A percentile compares a stretch with the other conserved stretches of the same genome.
Evolutionary conservation across 2,329 filamentous ascomycete species (phyloP).

Genomic region (Colletotrichum horii): DNA sequence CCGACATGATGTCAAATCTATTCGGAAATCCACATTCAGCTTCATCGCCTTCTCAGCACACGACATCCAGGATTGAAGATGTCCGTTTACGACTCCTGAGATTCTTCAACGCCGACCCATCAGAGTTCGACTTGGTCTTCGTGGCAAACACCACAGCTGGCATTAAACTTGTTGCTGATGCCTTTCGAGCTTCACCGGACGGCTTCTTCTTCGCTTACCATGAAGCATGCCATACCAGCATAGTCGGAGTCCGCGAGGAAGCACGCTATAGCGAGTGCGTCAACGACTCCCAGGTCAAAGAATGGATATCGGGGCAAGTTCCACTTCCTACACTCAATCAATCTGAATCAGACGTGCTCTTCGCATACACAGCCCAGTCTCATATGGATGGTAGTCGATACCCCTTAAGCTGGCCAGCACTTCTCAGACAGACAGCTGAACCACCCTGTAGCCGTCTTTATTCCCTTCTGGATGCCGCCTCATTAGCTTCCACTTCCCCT

Average conservation of each 20-base stretch:
- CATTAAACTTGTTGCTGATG: slow-evolving; percentile 85
- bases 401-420: slow-evolving; percentile 64
- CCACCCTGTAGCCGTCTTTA: not conserved
- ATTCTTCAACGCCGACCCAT: slow-evolving; percentile 83
- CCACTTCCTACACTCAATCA: slow-evolving; percentile 31
- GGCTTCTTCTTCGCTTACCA: slow-evolving; percentile 89
- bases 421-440: slow-evolving; percentile 32
- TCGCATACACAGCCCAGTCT: slow-evolving; percentile 21
- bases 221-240: slow-evolving; percentile 82
- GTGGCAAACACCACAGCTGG: slow-evolving; percentile 91
- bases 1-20: slow-evolving; percentile 78
- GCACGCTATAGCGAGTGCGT: slow-evolving; percentile 72
- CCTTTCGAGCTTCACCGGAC: slow-evolving; percentile 68
- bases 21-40: slow-evolving; percentile 94
- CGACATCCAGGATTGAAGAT: slow-evolving; percentile 77
- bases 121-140: slow-evolving; percentile 86
- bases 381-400: slow-evolving; percentile 23
- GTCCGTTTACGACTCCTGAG: slow-evolving; percentile 71
- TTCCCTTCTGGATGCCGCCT: slow-evolving; percentile 68
- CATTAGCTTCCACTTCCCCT: slow-evolving; percentile 76
- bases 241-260: slow-evolving; percentile 81
- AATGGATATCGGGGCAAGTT: slow-evolving; percentile 61
- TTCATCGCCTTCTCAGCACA: slow-evolving; percentile 79
- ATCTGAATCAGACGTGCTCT: slow-evolving; percentile 36
- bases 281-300: slow-evolving; percentile 64